phyloP scores from a whole-genome alignment of 495 filamentous ascomycete genomes.

The Filosporella fistucella region DNA sequence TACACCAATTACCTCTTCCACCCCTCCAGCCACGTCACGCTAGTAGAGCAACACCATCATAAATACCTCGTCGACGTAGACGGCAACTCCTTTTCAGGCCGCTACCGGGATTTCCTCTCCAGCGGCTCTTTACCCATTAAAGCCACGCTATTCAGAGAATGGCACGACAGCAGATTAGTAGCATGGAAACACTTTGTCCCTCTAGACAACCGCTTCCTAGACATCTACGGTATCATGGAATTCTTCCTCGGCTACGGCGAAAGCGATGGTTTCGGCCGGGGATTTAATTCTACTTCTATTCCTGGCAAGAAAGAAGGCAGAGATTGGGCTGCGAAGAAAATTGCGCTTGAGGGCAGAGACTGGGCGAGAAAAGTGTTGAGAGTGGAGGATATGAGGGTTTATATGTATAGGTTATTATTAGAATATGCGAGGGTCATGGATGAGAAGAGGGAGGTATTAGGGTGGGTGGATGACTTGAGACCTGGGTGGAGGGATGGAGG shows the following conservation, averaged over 20 bases:
- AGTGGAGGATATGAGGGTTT: conserved; percentile 80
- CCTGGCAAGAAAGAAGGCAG: background rate
- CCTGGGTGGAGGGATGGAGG: too few relatives aligned
- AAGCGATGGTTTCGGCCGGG: too few relatives aligned
- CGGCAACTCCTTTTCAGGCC: conserved; percentile 66
- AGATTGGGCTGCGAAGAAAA: conserved; percentile 26
- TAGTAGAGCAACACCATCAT: conserved; percentile 50
- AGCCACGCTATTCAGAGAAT: conserved; percentile 66
- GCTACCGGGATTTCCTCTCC: conserved; percentile 60
- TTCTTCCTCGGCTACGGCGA: conserved; percentile 59
- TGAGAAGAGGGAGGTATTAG: conserved; percentile 55
- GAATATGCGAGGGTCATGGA: conserved; percentile 69
- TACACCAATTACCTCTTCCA: conserved; percentile 45
- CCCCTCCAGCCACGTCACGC: conserved; percentile 25
- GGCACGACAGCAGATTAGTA: conserved; percentile 66
- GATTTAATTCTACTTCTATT: background rate
- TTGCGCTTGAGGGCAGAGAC: conserved; percentile 60
- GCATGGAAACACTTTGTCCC: conserved; percentile 75
- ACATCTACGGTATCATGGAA: conserved; percentile 69
- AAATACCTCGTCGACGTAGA: conserved; percentile 64
- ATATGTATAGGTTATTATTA: conserved; percentile 71
- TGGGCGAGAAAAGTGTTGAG: conserved; percentile 64
- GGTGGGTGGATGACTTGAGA: conserved; percentile 27
- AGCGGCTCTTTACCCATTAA: conserved; percentile 63
- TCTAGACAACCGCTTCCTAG: conserved; percentile 72